These are phyloP conservation scores for Hygrophorus pudorinus DNA, from an alignment of 768 basidiomycete species.

Conservation along the genomic window DNA sequence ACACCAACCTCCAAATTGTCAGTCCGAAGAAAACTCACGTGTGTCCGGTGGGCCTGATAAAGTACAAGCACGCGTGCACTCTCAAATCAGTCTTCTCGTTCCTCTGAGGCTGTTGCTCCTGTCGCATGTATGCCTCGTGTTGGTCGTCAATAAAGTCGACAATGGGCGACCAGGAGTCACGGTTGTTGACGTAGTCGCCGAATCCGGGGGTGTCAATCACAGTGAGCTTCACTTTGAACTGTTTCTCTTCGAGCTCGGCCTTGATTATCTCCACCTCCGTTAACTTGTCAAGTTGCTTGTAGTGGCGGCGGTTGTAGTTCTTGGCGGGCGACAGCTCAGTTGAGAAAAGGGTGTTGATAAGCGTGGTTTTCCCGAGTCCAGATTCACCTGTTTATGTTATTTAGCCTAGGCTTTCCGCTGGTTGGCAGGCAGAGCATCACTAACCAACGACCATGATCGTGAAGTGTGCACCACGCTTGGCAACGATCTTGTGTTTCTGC, in stretches of 20 bases:
- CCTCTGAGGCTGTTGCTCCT: conserved; percentile 98
- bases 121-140: conserved; percentile 92
- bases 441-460: conserved; percentile 98
- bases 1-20: conserved; percentile 4
- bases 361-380: conserved; percentile 92
- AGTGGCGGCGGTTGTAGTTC: conserved; percentile 81
- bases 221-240: conserved; percentile 98
- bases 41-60: conserved; percentile 92
- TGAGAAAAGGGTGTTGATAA: conserved; percentile 98
- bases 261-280: conserved; percentile 99
- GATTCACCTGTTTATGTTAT: conserved; percentile 63
- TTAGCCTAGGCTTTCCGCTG: neutral
- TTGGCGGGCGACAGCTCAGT: conserved; percentile 90
- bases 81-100: conserved; percentile 89
- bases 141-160: conserved; percentile 98
- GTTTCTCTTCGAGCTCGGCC: conserved; percentile 97
- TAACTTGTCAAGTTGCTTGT: conserved; percentile 97
- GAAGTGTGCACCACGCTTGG: conserved; percentile 94
- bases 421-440: conserved; percentile 16
- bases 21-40: conserved; percentile 52
- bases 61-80: conserved; percentile 95
- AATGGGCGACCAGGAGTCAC: conserved; percentile 96
- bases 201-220: conserved; percentile 99
- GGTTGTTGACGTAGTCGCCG: conserved; percentile 99
- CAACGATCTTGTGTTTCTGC: conserved; percentile 98